phyloP scores from a whole-genome alignment of 768 basidiomycete genomes.

The Rickenella mellea region DNA sequence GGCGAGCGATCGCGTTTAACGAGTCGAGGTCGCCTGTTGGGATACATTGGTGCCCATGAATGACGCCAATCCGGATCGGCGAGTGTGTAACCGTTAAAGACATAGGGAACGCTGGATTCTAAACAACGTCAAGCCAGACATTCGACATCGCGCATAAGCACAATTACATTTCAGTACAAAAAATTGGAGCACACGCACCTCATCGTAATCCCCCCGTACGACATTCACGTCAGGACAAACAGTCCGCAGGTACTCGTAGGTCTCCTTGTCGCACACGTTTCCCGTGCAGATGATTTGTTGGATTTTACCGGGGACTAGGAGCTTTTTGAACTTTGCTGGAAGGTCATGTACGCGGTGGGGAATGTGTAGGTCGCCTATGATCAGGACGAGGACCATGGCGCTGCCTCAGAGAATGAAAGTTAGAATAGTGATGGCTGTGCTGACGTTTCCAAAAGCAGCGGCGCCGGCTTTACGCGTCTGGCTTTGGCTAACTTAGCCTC shows the following conservation, averaged over 20 bases:
- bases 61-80: conserved; percentile 84
- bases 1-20: conserved; percentile 78
- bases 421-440: too few species aligned
- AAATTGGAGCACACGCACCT: conserved; percentile 38
- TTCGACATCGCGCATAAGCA: too few species aligned
- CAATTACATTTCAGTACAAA: neutral
- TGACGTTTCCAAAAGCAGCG: too few species aligned
- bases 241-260: conserved; percentile 90
- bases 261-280: conserved; percentile 95
- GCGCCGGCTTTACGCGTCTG: too few species aligned
- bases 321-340: conserved; percentile 93
- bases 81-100: conserved; percentile 73
- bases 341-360: conserved; percentile 86
- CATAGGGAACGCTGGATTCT: conserved; percentile 67
- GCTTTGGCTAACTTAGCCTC: too few species aligned
- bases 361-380: conserved; percentile 96
- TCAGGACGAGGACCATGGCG: conserved; percentile 89
- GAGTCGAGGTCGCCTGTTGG: conserved; percentile 89
- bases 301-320: conserved; percentile 90
- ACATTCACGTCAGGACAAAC: conserved; percentile 91
- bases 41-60: conserved; percentile 91
- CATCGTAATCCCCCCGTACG: conserved; percentile 92
- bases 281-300: conserved; percentile 97
- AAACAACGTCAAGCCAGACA: conserved; percentile 3
- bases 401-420: too few species aligned